These are phyloP conservation scores for Mortierella sp. DNA, from an alignment of 371 early-diverging fungal species.

Conservation along the genomic window DNA sequence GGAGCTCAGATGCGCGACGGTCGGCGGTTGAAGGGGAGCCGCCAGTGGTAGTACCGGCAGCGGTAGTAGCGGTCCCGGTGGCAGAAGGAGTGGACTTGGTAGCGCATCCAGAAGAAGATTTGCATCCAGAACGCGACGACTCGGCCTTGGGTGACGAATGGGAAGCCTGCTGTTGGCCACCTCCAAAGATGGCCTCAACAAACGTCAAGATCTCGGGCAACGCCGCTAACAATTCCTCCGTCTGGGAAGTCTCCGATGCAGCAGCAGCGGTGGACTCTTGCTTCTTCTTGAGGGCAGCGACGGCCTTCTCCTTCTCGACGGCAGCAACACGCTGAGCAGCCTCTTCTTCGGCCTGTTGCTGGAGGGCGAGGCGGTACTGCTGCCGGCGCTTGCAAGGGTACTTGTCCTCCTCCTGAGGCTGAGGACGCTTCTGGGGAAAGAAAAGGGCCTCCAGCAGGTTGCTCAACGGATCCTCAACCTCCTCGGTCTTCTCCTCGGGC, in stretches of 20 bases:
- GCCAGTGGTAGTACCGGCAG: background rate
- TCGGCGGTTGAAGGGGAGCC: slow-evolving; percentile 29
- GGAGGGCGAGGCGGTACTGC: background rate
- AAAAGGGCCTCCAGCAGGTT: slow-evolving; percentile 33
- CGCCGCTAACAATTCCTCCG: slow-evolving; percentile 2
- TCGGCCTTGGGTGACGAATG: slow-evolving; percentile 1
- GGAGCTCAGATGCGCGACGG: slow-evolving; percentile 34
- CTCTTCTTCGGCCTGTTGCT: slow-evolving; percentile 24
- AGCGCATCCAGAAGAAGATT: background rate
- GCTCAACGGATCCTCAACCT: slow-evolving; percentile 19
- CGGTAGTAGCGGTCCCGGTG: background rate
- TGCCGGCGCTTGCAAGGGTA: slow-evolving; percentile 44
- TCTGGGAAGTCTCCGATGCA: background rate
- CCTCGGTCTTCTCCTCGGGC: background rate
- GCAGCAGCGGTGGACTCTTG: background rate
- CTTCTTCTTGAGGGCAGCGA: background rate
- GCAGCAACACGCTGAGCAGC: background rate
- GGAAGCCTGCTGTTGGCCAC: background rate
- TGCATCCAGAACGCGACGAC: slow-evolving; percentile 3
- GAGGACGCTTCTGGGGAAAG: slow-evolving; percentile 35
- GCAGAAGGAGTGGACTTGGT: background rate
- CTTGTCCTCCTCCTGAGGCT: slow-evolving; percentile 20
- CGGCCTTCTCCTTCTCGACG: background rate
- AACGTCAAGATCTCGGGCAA: slow-evolving; percentile 30
- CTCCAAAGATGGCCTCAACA: slow-evolving; percentile 40